Conservation (phyloP, 306 rosid species). For the Pueraria montana region DNA sequence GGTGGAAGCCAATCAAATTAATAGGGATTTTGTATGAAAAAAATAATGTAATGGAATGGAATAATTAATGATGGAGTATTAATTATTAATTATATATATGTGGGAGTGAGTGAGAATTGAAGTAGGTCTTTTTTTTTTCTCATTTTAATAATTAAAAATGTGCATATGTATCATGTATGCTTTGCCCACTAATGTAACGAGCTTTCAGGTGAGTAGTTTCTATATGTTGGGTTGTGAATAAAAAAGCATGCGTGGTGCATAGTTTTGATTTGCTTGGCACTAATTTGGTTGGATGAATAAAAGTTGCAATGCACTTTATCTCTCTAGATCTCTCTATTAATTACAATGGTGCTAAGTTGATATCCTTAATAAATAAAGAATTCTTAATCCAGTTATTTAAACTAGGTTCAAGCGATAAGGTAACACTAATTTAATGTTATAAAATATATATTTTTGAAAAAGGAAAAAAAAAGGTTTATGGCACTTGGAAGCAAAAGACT, state of each 20-base stretch:
- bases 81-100: not conserved
- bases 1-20: conserved; percentile 24
- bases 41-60: not conserved
- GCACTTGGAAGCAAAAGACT: not conserved
- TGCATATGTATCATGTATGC: conserved; percentile 7
- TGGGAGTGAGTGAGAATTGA: not conserved
- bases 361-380: not conserved
- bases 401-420: not conserved
- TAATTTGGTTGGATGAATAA: not conserved
- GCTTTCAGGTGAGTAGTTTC: not conserved
- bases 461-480: not conserved
- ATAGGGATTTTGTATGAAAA: conserved; percentile 51
- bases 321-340: not conserved
- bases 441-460: not conserved
- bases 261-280: not conserved
- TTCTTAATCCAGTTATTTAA: not conserved
- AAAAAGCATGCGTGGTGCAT: not conserved
- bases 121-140: not conserved
- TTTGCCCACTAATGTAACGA: not conserved
- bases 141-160: not conserved
- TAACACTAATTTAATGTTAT: not conserved
- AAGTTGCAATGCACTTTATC: not conserved
- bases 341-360: not conserved
- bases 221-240: not conserved
- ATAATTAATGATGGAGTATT: not conserved